These are phyloP conservation scores for Oenanthe sinensis DNA, from an alignment of 129 eudicot species.

Conservation along the genomic window DNA sequence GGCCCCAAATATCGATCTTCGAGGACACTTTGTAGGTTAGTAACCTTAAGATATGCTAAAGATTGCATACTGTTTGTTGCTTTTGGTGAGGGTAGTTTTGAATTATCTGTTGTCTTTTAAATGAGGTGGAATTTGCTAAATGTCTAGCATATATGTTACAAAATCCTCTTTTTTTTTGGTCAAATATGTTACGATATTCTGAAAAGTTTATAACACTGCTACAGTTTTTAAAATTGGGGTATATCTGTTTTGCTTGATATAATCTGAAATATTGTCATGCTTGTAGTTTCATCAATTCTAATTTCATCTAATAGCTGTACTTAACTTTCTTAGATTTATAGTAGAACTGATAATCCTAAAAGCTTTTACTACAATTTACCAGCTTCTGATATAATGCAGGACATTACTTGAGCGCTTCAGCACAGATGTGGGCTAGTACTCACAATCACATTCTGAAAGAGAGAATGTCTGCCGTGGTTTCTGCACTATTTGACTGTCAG, in stretches of 20 bases:
- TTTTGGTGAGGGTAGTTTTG: neutral
- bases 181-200: neutral
- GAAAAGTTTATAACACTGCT: neutral
- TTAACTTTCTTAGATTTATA: neutral
- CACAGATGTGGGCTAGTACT: conserved; percentile 97
- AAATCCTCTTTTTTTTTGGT: too few species aligned
- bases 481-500: conserved; percentile 59
- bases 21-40: conserved; percentile 71
- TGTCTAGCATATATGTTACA: neutral
- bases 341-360: neutral
- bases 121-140: neutral
- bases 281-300: neutral
- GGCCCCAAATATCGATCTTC: conserved; percentile 56
- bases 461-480: conserved; percentile 58
- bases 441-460: conserved; percentile 38
- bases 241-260: neutral
- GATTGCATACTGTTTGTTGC: neutral
- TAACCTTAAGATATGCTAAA: neutral
- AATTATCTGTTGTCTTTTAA: neutral
- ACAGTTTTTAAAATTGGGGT: neutral
- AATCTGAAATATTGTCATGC: neutral
- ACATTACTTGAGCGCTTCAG: conserved; percentile 87
- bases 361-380: neutral
- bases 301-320: neutral
- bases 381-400: conserved; percentile 34